Conservation (phyloP, 2,329 filamentous ascomycete species). For the Dothideomycetes sp. region DNA sequence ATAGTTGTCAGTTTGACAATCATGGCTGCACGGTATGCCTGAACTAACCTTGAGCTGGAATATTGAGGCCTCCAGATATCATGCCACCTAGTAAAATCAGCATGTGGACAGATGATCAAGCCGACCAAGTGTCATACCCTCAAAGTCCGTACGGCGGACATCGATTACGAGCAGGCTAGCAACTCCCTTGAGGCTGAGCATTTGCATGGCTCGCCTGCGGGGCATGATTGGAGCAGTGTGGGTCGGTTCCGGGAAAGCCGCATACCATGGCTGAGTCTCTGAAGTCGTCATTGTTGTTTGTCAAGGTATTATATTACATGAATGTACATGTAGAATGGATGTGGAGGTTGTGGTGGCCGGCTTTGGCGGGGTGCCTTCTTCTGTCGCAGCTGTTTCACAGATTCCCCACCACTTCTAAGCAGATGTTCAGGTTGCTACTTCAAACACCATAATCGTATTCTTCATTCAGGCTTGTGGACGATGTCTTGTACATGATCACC, state of each 20-base stretch:
- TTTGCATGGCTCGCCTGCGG: constrained; percentile 24
- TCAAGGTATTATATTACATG: too few species aligned
- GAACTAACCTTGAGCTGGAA: constrained; percentile 29
- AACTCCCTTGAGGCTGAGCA: constrained; percentile 22
- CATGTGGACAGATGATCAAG: not conserved
- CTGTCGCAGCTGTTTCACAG: not conserved
- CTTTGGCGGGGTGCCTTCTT: not conserved
- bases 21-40: not conserved
- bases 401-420: too few species aligned
- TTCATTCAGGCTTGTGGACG: too few species aligned
- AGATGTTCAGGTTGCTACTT: too few species aligned
- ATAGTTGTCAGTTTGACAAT: too few species aligned
- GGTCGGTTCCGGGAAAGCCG: constrained; percentile 30
- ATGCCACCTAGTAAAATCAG: not conserved
- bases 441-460: too few species aligned
- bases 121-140: constrained; percentile 25
- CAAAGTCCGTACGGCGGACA: constrained; percentile 36
- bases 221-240: constrained; percentile 27
- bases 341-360: not conserved
- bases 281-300: constrained; percentile 1
- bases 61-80: constrained; percentile 27
- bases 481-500: too few species aligned
- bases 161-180: constrained; percentile 30
- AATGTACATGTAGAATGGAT: too few species aligned
- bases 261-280: constrained; percentile 23